Evolutionary conservation across 2,329 filamentous ascomycete genomes (phyloP).

Genomic region (Fusarium sp.): DNA sequence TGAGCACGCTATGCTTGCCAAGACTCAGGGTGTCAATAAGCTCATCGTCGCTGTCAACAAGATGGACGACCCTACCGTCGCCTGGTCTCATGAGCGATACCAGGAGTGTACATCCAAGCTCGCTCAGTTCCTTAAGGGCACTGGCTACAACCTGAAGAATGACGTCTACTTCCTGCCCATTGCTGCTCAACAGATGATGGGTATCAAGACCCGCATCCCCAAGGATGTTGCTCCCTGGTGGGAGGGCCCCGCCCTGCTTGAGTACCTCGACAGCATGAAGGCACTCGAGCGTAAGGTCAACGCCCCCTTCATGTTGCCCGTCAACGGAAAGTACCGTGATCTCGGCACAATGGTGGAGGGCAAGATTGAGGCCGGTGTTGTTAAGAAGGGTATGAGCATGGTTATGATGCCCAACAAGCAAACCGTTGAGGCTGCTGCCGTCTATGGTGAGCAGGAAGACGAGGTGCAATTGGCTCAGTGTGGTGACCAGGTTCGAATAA

Average conservation of each 20-base stretch:
- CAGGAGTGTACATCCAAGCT: conserved; percentile 95
- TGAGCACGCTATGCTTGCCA: conserved; percentile 97
- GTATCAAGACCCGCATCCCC: conserved; percentile 90
- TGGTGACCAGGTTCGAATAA: conserved; percentile 93
- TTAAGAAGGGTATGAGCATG: conserved; percentile 89
- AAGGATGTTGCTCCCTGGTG: conserved; percentile 85
- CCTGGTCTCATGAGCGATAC: conserved; percentile 95
- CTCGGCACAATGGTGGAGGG: conserved; percentile 98
- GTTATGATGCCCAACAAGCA: conserved; percentile 97
- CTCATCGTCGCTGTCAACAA: conserved; percentile 97
- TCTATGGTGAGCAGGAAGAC: conserved; percentile 97
- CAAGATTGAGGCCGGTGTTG: conserved; percentile 93
- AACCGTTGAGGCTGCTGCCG: conserved; percentile 81
- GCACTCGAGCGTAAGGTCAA: conserved; percentile 95
- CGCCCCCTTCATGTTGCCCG: conserved; percentile 99
- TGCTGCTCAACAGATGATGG: conserved; percentile 85
- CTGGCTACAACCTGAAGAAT: conserved; percentile 93
- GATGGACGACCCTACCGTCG: conserved; percentile 97
- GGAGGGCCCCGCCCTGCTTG: conserved; percentile 88
- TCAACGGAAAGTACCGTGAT: conserved; percentile 96
- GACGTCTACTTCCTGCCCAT: conserved; percentile 97
- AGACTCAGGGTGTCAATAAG: conserved; percentile 98
- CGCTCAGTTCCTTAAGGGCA: conserved; percentile 86
- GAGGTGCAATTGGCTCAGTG: conserved; percentile 86
- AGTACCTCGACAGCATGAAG: conserved; percentile 95